These are phyloP conservation scores for Mollisia scopiformis DNA, from an alignment of 2,329 filamentous ascomycete species.

Conservation along the genomic window DNA sequence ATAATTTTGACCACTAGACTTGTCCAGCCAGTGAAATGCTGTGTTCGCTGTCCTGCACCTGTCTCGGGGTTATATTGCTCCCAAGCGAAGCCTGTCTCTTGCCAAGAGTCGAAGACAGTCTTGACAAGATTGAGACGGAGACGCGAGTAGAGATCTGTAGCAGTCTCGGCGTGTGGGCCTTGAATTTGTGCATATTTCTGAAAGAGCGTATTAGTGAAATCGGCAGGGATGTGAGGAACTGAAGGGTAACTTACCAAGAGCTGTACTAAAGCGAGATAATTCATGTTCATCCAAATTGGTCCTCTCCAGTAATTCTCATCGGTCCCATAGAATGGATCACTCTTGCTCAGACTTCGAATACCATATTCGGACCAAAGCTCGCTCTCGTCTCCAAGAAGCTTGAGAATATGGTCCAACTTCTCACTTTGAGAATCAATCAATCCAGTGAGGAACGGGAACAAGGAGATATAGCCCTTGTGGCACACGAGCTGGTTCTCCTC, in stretches of 20 bases:
- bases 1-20: slow-evolving; percentile 97
- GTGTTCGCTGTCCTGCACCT: slow-evolving; percentile 89
- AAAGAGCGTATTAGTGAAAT: slow-evolving; percentile 48
- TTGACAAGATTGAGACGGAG: slow-evolving; percentile 85
- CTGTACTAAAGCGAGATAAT: slow-evolving; percentile 82
- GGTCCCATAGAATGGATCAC: slow-evolving; percentile 82
- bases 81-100: slow-evolving; percentile 94
- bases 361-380: slow-evolving; percentile 91
- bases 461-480: slow-evolving; percentile 93
- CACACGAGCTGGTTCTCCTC: slow-evolving; percentile 90
- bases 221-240: not conserved
- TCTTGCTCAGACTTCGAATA: slow-evolving; percentile 86
- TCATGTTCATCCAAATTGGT: slow-evolving; percentile 95
- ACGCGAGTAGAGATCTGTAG: slow-evolving; percentile 72
- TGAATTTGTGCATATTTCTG: slow-evolving; percentile 59
- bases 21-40: slow-evolving; percentile 99
- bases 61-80: slow-evolving; percentile 97
- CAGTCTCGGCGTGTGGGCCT: slow-evolving; percentile 70
- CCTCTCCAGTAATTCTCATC: slow-evolving; percentile 97
- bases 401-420: slow-evolving; percentile 73
- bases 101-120: slow-evolving; percentile 87
- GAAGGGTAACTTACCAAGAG: slow-evolving; percentile 66
- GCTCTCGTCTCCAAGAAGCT: slow-evolving; percentile 77
- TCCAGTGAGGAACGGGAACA: slow-evolving; percentile 90
- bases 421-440: slow-evolving; percentile 74